Percentiles rank a stretch among this genome's conserved stretches.
These are phyloP conservation scores for Peniophora sp. DNA, from an alignment of 1,284 basidiomycete genomes.

Conservation along the genomic window DNA sequence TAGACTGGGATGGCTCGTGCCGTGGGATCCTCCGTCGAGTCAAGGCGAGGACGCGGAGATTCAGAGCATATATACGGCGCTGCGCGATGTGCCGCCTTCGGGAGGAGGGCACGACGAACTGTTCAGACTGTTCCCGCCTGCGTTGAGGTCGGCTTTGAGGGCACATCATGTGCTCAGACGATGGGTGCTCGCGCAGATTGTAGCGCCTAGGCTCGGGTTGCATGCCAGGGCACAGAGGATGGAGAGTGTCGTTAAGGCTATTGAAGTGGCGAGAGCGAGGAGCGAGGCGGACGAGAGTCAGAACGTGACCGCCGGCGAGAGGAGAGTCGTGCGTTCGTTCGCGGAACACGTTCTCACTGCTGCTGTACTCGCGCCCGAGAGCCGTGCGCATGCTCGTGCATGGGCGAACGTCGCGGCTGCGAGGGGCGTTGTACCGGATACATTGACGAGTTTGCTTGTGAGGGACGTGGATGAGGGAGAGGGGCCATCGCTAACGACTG, in stretches of 20 bases:
- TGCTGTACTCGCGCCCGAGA: constrained; percentile 67
- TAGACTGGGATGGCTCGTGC: constrained; percentile 66
- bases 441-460: constrained; percentile 44
- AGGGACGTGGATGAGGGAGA: constrained; percentile 34
- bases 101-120: constrained; percentile 49
- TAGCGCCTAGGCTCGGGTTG: constrained; percentile 52
- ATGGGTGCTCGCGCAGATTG: constrained; percentile 66
- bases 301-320: constrained; percentile 28
- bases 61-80: constrained; percentile 64
- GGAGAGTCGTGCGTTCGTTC: constrained; percentile 65
- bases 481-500: constrained; percentile 49
- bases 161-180: constrained; percentile 68
- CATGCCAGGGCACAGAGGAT: constrained; percentile 60
- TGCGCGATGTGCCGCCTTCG: constrained; percentile 65
- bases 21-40: constrained; percentile 37
- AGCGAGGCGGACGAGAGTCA: constrained; percentile 31
- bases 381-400: constrained; percentile 58
- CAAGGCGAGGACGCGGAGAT: constrained; percentile 60
- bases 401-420: constrained; percentile 63
- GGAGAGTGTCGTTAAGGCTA: constrained; percentile 57
- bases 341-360: constrained; percentile 67
- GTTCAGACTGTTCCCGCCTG: constrained; percentile 66
- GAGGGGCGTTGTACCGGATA: constrained; percentile 55
- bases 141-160: constrained; percentile 64
- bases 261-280: constrained; percentile 63